A percentile compares a stretch with the other conserved stretches of the same genome.
Conservation (phyloP, 331 rosid species). For the Stylosanthes scabra region DNA sequence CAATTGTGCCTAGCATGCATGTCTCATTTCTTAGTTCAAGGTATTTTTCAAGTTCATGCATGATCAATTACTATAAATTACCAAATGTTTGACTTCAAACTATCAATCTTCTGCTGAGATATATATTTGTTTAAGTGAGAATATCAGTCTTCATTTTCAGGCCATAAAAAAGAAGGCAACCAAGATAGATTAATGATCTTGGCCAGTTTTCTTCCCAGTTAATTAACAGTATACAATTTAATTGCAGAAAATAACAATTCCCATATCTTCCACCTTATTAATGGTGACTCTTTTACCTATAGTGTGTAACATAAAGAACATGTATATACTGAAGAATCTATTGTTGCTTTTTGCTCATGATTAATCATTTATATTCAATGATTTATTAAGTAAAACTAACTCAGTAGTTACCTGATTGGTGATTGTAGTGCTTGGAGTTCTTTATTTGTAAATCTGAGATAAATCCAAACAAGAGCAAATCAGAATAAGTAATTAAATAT, state of each 20-base stretch:
- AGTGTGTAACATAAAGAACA: background rate
- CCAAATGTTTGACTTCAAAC: slow-evolving; percentile 19
- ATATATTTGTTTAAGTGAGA: background rate
- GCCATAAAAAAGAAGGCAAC: background rate
- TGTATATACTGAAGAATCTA: background rate
- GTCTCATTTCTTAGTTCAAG: background rate
- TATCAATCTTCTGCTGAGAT: background rate
- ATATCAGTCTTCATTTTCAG: background rate
- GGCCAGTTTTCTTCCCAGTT: background rate
- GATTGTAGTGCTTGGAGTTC: slow-evolving; percentile 34
- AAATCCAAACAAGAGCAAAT: slow-evolving; percentile 22
- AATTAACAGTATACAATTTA: slow-evolving; percentile 11
- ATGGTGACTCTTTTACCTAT: background rate
- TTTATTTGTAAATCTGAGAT: background rate
- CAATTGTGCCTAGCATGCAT: background rate
- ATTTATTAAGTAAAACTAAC: background rate
- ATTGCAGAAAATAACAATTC: slow-evolving; percentile 18
- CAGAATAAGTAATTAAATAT: background rate
- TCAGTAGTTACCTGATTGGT: slow-evolving; percentile 45
- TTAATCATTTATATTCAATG: background rate
- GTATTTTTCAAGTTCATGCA: background rate
- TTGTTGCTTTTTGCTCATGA: slow-evolving; percentile 20
- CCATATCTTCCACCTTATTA: background rate
- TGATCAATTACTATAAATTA: background rate
- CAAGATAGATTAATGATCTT: background rate